Percentiles rank a stretch among this genome's conserved stretches.
Evolutionary conservation across 805 yeast species (phyloP).

Genomic region (Isabelozyma gotoi): DNA sequence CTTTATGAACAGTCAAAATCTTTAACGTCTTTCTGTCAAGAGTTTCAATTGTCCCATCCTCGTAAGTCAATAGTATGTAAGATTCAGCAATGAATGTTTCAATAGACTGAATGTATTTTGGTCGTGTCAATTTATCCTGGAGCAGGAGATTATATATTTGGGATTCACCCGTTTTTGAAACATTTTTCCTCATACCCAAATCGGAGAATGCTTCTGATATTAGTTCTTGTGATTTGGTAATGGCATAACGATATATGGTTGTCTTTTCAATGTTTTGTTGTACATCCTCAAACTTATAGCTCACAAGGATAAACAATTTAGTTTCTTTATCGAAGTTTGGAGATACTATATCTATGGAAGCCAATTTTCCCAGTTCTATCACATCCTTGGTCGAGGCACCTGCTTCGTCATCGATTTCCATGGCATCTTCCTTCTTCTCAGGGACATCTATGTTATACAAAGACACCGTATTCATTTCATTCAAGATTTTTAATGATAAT

Average conservation of each 20-base stretch:
- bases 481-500: slow-evolving; percentile 30
- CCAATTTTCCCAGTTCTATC: slow-evolving; percentile 10
- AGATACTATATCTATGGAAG: slow-evolving; percentile 43
- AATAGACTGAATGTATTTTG: slow-evolving; percentile 28
- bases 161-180: neutral
- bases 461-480: slow-evolving; percentile 26
- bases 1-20: neutral
- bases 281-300: slow-evolving; percentile 27
- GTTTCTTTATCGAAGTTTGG: slow-evolving; percentile 44
- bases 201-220: slow-evolving; percentile 30
- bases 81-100: slow-evolving; percentile 38
- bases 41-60: slow-evolving; percentile 46
- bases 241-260: slow-evolving; percentile 26
- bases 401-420: slow-evolving; percentile 13
- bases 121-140: slow-evolving; percentile 25
- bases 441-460: slow-evolving; percentile 12
- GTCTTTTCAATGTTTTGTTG: slow-evolving; percentile 14
- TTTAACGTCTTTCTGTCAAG: slow-evolving; percentile 33
- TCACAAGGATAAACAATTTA: slow-evolving; percentile 46
- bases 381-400: neutral
- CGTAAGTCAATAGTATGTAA: slow-evolving; percentile 36
- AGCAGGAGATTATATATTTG: slow-evolving; percentile 14
- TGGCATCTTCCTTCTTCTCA: slow-evolving; percentile 12
- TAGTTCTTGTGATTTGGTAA: slow-evolving; percentile 18
- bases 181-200: slow-evolving; percentile 23